Conservation (phyloP, 371 early-diverging fungal genomes). For the Nematocida minor region DNA sequence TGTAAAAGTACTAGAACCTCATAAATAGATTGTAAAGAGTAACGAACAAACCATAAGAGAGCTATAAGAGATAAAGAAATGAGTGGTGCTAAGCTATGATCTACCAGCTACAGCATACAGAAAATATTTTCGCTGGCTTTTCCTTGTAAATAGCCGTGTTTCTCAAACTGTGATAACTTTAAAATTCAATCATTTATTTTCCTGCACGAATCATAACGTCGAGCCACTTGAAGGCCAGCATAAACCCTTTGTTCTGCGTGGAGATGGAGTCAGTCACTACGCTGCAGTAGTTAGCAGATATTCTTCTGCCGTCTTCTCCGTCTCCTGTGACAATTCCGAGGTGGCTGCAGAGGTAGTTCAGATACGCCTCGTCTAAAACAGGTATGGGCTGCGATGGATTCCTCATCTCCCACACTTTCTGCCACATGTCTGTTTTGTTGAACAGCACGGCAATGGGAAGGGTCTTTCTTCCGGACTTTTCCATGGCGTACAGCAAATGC, state of each 20-base stretch:
- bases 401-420: slow-evolving; percentile 38
- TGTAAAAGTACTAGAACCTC: too few relatives aligned
- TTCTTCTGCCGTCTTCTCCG: slow-evolving; percentile 50
- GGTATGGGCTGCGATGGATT: slow-evolving; percentile 9
- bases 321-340: slow-evolving; percentile 58
- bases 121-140: too few relatives aligned
- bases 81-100: too few relatives aligned
- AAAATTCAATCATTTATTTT: slow-evolving; percentile 24
- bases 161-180: too few relatives aligned
- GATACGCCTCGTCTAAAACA: slow-evolving; percentile 46
- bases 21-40: too few relatives aligned
- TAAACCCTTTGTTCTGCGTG: slow-evolving; percentile 42
- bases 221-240: slow-evolving; percentile 60
- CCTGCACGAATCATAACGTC: slow-evolving; percentile 43
- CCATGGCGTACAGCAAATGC: slow-evolving; percentile 53
- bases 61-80: too few relatives aligned
- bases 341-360: slow-evolving; percentile 33
- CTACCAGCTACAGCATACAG: too few relatives aligned
- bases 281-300: slow-evolving; percentile 58
- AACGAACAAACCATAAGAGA: too few relatives aligned
- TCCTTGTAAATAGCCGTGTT: too few relatives aligned
- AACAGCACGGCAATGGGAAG: slow-evolving; percentile 65
- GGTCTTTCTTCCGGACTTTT: slow-evolving; percentile 7
- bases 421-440: slow-evolving; percentile 64
- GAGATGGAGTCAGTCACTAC: slow-evolving; percentile 59